phyloP scores from a whole-genome alignment of 768 basidiomycete species.

The Erythrobasidium yunnanense region DNA sequence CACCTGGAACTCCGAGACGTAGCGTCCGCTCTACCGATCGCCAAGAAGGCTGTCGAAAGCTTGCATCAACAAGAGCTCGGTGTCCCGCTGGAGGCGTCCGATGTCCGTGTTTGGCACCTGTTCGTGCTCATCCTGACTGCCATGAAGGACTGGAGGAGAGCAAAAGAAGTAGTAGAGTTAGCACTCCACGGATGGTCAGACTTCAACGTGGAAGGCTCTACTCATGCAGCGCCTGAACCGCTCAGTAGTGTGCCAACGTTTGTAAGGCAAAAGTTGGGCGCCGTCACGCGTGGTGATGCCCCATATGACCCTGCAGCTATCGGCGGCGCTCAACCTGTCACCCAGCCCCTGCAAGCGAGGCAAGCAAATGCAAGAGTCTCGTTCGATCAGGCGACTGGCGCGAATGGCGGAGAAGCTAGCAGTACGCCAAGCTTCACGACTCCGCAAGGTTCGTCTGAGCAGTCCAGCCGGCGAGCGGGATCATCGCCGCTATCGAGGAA shows the following conservation, averaged over 20 bases:
- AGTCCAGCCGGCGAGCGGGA: not conserved
- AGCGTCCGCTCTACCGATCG: not conserved
- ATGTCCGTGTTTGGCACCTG: constrained; percentile 14
- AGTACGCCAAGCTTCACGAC: too few species aligned
- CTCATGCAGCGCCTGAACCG: too few species aligned
- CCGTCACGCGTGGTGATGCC: constrained; percentile 5
- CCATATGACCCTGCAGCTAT: constrained; percentile 18
- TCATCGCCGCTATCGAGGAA: not conserved
- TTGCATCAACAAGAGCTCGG: not conserved
- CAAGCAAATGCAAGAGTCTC: too few species aligned
- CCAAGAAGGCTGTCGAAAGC: constrained; percentile 10
- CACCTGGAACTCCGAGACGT: constrained; percentile 23
- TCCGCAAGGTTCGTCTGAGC: not conserved
- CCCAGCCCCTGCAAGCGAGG: not conserved
- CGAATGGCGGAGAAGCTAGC: too few species aligned
- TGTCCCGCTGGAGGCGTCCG: not conserved
- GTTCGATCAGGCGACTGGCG: too few species aligned
- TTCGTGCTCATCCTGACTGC: constrained; percentile 21
- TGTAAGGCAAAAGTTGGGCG: too few species aligned
- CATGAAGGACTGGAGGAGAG: constrained; percentile 2
- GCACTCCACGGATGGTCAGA: not conserved
- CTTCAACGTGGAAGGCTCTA: too few species aligned
- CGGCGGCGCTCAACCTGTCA: not conserved
- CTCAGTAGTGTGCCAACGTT: too few species aligned
- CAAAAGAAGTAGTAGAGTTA: constrained; percentile 4